Conservation (phyloP, 495 filamentous ascomycete genomes). For the Stereocaulon alpinum region DNA sequence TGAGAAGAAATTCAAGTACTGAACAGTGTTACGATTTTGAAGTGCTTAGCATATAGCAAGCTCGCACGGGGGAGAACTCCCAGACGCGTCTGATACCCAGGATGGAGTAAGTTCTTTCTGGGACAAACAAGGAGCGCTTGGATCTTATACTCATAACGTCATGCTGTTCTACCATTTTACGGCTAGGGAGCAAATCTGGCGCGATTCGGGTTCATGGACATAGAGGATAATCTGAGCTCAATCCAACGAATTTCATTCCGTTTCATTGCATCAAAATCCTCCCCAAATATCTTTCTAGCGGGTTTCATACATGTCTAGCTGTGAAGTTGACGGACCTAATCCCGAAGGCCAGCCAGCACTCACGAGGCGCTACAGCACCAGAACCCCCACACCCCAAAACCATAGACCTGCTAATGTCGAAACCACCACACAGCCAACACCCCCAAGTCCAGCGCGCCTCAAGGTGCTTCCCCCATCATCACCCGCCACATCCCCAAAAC, state of each 20-base stretch:
- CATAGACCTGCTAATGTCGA: no score
- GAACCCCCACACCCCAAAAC: no score
- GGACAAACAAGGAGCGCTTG: not conserved
- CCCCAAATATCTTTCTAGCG: no score
- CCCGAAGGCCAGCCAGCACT: no score
- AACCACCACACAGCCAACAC: no score
- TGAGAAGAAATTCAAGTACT: constrained; percentile 26
- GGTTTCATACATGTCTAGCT: no score
- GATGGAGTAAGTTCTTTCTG: not conserved
- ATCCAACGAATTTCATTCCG: constrained; percentile 4
- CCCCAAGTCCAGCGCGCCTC: no score
- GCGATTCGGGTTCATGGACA: constrained; percentile 8
- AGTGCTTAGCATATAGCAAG: not conserved
- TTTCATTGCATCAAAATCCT: no score
- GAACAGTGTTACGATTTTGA: not conserved
- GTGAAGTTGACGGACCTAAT: no score
- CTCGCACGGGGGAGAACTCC: not conserved
- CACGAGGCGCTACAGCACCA: no score
- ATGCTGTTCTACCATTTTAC: not conserved
- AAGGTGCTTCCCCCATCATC: no score
- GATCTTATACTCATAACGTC: not conserved
- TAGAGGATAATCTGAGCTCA: not conserved
- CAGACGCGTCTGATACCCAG: constrained; percentile 11
- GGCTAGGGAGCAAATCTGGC: not conserved
- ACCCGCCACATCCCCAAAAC: no score